phyloP scores from a whole-genome alignment of 345 rosid genomes.

The Pseudoturritis turrita region DNA sequence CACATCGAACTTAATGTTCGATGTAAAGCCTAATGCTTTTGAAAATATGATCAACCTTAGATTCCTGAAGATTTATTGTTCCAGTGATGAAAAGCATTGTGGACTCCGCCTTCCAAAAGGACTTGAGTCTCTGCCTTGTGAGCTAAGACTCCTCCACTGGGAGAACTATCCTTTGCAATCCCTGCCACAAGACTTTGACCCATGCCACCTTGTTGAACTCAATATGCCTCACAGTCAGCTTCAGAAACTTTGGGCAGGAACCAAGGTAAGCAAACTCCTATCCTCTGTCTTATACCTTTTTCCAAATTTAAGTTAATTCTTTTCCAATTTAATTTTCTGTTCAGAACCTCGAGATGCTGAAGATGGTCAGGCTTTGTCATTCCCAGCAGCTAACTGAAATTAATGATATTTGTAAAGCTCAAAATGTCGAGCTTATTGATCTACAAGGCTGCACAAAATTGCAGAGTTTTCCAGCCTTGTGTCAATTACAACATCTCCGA shows the following conservation, averaged over 20 bases:
- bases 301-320: neutral
- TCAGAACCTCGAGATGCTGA: slow-evolving; percentile 1
- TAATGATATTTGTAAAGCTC: neutral
- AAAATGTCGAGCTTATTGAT: neutral
- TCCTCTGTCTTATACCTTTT: neutral
- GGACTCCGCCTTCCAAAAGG: neutral
- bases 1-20: neutral
- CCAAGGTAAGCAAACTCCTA: neutral
- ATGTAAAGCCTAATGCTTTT: neutral
- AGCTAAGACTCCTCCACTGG: slow-evolving; percentile 28
- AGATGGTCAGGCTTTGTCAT: slow-evolving; percentile 4
- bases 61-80: slow-evolving; percentile 5
- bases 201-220: slow-evolving; percentile 21
- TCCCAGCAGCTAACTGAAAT: neutral
- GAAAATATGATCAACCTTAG: slow-evolving; percentile 17
- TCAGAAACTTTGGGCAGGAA: slow-evolving; percentile 20
- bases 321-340: neutral
- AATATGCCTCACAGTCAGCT: slow-evolving; percentile 3
- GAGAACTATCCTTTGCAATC: slow-evolving; percentile 9
- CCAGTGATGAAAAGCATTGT: neutral
- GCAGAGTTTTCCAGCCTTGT: neutral
- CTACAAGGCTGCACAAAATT: slow-evolving; percentile 8
- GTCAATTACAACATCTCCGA: neutral
- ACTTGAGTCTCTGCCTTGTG: slow-evolving; percentile 9
- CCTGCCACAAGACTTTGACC: slow-evolving; percentile 5